A percentile compares a stretch with the other conserved stretches of the same genome.
Conservation (phyloP, 1,284 basidiomycete genomes). For the Cryptococcus floricola region DNA sequence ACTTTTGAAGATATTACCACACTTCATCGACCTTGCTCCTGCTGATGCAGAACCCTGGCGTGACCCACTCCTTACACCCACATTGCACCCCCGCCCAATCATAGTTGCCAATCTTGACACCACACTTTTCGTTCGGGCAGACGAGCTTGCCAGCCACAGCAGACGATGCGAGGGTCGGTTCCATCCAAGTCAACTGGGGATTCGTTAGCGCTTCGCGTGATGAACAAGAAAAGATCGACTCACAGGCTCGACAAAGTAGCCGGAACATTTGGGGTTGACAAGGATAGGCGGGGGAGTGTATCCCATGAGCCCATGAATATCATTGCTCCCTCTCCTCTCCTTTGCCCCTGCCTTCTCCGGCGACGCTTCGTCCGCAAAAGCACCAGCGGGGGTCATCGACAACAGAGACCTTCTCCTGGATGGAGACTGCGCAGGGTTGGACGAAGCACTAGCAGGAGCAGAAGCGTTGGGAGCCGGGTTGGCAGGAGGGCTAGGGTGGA, state of each 20-base stretch:
- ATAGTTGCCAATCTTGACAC: slow-evolving; percentile 86
- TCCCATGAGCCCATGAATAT: slow-evolving; percentile 2
- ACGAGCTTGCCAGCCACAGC: slow-evolving; percentile 78
- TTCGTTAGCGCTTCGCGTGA: background rate
- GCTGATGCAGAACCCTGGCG: slow-evolving; percentile 84
- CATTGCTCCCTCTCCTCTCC: background rate
- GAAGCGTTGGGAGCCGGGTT: slow-evolving; percentile 15
- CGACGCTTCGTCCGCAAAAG: background rate
- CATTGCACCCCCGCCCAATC: slow-evolving; percentile 96
- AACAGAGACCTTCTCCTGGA: background rate
- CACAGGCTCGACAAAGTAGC: slow-evolving; percentile 94
- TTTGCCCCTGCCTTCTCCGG: background rate
- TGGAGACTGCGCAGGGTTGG: background rate
- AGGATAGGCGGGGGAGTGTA: slow-evolving; percentile 62
- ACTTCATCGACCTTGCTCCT: slow-evolving; percentile 88
- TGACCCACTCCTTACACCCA: slow-evolving; percentile 85
- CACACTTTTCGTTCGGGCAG: slow-evolving; percentile 87
- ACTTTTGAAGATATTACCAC: slow-evolving; percentile 24
- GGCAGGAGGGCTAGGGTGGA: slow-evolving; percentile 19
- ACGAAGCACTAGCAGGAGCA: background rate
- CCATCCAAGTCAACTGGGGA: slow-evolving; percentile 89
- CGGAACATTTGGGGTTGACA: slow-evolving; percentile 74
- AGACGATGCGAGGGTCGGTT: slow-evolving; percentile 67
- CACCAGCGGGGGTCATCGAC: background rate
- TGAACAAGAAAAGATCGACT: slow-evolving; percentile 36